Evolutionary conservation across 805 yeast genomes (phyloP).

Genomic region (Barnettozyma sucrosica): DNA sequence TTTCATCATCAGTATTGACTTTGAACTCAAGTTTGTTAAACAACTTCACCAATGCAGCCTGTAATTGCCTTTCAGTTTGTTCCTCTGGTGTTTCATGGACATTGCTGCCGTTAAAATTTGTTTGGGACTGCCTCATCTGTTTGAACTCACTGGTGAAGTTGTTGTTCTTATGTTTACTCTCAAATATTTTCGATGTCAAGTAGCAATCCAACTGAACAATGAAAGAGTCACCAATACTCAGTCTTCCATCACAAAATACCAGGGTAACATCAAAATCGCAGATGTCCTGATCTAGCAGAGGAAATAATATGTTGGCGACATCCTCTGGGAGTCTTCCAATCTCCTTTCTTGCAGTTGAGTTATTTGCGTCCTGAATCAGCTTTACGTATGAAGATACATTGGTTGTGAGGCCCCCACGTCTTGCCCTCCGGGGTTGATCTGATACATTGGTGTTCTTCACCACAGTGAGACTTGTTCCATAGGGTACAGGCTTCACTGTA

Average conservation of each 20-base stretch:
- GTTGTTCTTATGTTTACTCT: slow-evolving; percentile 9
- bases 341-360: slow-evolving; percentile 39
- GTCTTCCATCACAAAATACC: slow-evolving; percentile 49
- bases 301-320: slow-evolving; percentile 57
- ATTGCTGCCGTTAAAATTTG: slow-evolving; percentile 11
- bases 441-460: slow-evolving; percentile 31
- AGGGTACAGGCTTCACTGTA: slow-evolving; percentile 39
- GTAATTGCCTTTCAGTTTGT: slow-evolving; percentile 43
- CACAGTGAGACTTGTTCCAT: slow-evolving; percentile 38
- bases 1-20: slow-evolving; percentile 15
- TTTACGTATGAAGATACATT: slow-evolving; percentile 31
- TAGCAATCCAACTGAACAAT: slow-evolving; percentile 64
- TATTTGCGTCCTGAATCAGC: slow-evolving; percentile 23
- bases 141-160: slow-evolving; percentile 20
- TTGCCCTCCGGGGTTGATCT: slow-evolving; percentile 20
- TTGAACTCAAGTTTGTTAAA: slow-evolving; percentile 45
- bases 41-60: slow-evolving; percentile 47
- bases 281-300: slow-evolving; percentile 51
- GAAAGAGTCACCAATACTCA: slow-evolving; percentile 75
- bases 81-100: slow-evolving; percentile 50
- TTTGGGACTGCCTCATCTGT: slow-evolving; percentile 10
- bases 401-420: slow-evolving; percentile 15
- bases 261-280: slow-evolving; percentile 53
- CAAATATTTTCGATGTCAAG: slow-evolving; percentile 35
- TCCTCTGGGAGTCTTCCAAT: slow-evolving; percentile 74